Base-by-base conservation (phyloP, 495 filamentous ascomycete genomes). In the Penicillium herquei region DNA sequence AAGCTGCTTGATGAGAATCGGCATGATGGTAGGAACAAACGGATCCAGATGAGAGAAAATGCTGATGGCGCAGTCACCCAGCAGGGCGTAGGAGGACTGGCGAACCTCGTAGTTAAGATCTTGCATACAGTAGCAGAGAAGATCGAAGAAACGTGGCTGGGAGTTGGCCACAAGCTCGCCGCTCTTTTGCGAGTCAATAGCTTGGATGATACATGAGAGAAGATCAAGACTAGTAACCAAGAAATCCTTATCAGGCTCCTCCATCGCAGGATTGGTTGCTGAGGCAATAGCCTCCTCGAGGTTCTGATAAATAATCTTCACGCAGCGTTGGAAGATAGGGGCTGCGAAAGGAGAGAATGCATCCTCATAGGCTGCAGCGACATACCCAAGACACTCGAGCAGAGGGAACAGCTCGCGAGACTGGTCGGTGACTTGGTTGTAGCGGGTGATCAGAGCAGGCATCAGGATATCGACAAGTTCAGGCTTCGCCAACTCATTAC, bases 31-130 rank as follows among this genome's bases (percentile, higher is more conserved):
- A 3, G 86, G 81, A 30, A 98, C 73, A 65, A 83, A 89, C 7
- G 84, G 81, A 61, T 87, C 85, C 41, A 99, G 72, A 62, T 94
- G 90, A 3, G 84, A 80, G 72, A 93, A 97, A 51, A 96, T 90
- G 65, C 92, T 96, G 65, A 96, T 97, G 0, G 95, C 90, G 68
- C 94, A 96, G 71, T 99, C 94, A 34, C 94, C 94, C 40, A 99
- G 85, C 30, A 99, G 79, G 10, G 94, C 94, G 62, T 96, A 99
- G 3, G 92, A 90, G 21, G 95, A 98, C 69, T 99, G 94, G 46
- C 92, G 88, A 12, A 98, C 94, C 69, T 96, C 93, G 57, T 96
- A 91, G 65, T 88, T 88, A 9, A 82, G 79, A 68, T 98, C 92
- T 67, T 95, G 87, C 91, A 98, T 92, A 72, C 94, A 98, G 67